These are phyloP conservation scores for Somion occarium DNA, from an alignment of 1,284 basidiomycete genomes.

Conservation along the genomic window DNA sequence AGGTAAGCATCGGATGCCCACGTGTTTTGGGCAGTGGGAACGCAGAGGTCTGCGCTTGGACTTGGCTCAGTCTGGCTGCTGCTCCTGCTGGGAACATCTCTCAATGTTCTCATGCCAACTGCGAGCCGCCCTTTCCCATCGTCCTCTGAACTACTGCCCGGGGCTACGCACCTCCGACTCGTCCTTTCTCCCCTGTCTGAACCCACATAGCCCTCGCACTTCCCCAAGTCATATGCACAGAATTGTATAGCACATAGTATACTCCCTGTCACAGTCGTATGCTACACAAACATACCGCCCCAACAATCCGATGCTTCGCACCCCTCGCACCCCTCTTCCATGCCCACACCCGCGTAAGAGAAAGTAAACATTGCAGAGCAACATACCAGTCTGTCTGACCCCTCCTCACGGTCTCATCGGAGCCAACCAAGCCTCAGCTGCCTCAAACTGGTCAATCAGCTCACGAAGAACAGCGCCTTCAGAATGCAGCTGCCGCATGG, in stretches of 20 bases:
- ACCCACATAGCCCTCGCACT: neutral
- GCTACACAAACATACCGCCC: neutral
- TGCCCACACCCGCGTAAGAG: neutral
- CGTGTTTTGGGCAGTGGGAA: neutral
- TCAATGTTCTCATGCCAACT: conserved; percentile 5
- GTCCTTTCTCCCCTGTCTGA: neutral
- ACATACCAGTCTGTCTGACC: neutral
- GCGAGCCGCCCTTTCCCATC: conserved; percentile 5
- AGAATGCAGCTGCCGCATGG: conserved; percentile 83
- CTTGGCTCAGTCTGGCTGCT: neutral
- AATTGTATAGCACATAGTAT: neutral
- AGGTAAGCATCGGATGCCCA: neutral
- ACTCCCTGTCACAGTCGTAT: neutral
- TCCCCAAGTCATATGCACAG: neutral
- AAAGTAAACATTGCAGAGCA: neutral
- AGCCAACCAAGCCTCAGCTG: conserved; percentile 88
- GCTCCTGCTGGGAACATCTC: conserved; percentile 4
- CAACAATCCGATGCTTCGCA: too few relatives aligned
- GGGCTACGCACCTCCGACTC: neutral
- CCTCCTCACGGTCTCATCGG: conserved; percentile 79
- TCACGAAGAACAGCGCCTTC: conserved; percentile 78
- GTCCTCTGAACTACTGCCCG: neutral
- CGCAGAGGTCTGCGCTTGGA: too few relatives aligned
- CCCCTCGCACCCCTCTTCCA: neutral
- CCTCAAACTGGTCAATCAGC: conserved; percentile 91